Base-by-base conservation (phyloP, 2,329 filamentous ascomycete genomes). In the Trichoderma koningii region DNA sequence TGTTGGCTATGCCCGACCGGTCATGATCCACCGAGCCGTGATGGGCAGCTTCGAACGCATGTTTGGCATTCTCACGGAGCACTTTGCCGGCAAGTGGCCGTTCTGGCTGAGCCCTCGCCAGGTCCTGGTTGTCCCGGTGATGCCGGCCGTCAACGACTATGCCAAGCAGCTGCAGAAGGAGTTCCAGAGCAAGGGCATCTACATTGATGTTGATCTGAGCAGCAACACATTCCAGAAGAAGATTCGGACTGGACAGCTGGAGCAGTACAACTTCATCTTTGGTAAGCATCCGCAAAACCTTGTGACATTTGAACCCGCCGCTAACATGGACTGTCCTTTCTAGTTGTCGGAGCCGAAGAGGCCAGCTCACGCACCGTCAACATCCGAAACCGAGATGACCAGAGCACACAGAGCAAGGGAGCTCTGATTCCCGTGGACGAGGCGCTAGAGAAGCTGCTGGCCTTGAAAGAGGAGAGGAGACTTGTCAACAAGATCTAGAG, bases 191-290 rank as follows among this genome's bases (percentile, higher is more conserved):
- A 83, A 88, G 75, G 82, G 83, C 55, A 85, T 94, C 76, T 90
- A 87, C 77, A 87, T 87, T 65, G 76, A 89, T 72, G 86, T 87
- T 47, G 78, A 80, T 64, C 68, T 79, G 63, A 73, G 85, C 70
- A 87, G 89, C 72, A 92, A 94, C 79, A 95, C 91, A 7, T 87
- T 95, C 79, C 89, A 92, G 76, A 94, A 95, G 85, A 95, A 95
- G 86, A 92, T 95, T 70, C 88, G 91, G 71, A 93, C 85, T 64
- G 91, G 88, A 15, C 91, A 95, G 78, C 77, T 94, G 71, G 83
- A 88, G 60, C 89, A 93, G 77, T 94, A 93, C 81, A 93, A 93
- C 81, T 93, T 90, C 77, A 90, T 93, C 71, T 90, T 93, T 72
- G 85, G 86, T 87, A 77, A 76, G 82, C 71, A 28, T 14, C 4